Percentiles rank a stretch among this genome's conserved stretches.
phyloP scores from a whole-genome alignment of 768 basidiomycete species.

The Gloeopeniophorella convolvens region DNA sequence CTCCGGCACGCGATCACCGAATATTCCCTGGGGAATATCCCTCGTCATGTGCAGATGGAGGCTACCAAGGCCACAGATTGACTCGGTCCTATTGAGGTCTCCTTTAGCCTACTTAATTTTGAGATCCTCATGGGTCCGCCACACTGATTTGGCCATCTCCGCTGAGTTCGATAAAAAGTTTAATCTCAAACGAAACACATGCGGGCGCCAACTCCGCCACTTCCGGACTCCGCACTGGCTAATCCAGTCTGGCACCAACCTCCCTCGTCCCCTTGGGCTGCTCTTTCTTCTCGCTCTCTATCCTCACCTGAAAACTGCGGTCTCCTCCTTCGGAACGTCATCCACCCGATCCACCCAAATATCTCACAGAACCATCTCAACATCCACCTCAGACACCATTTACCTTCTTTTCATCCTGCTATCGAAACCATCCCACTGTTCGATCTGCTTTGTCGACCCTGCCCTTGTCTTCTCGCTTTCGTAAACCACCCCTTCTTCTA shows the following conservation, averaged over 20 bases:
- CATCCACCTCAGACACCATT: slow-evolving; percentile 26
- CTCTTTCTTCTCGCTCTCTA: slow-evolving; percentile 25
- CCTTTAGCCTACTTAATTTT: slow-evolving; percentile 2
- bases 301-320: slow-evolving; percentile 12
- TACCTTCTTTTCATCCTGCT: slow-evolving; percentile 27
- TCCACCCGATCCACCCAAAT: slow-evolving; percentile 16
- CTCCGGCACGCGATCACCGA: background rate
- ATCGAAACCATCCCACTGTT: slow-evolving; percentile 29
- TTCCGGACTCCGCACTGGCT: slow-evolving; percentile 22
- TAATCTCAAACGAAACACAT: slow-evolving; percentile 6
- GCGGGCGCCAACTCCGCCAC: slow-evolving; percentile 19
- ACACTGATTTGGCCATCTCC: slow-evolving; percentile 14
- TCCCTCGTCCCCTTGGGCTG: slow-evolving; percentile 27
- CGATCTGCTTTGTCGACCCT: slow-evolving; percentile 28
- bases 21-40: background rate
- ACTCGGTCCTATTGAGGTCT: slow-evolving; percentile 6
- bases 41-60: background rate
- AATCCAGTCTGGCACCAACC: slow-evolving; percentile 15
- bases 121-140: slow-evolving; percentile 13
- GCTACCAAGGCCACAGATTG: background rate
- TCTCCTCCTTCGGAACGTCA: background rate
- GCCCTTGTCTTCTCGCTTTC: slow-evolving; percentile 28
- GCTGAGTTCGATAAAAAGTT: background rate
- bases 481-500: slow-evolving; percentile 29
- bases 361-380: slow-evolving; percentile 11